These are phyloP conservation scores for Sextonia rubra DNA, from an alignment of 164 flowering plant species.

Conservation along the genomic window DNA sequence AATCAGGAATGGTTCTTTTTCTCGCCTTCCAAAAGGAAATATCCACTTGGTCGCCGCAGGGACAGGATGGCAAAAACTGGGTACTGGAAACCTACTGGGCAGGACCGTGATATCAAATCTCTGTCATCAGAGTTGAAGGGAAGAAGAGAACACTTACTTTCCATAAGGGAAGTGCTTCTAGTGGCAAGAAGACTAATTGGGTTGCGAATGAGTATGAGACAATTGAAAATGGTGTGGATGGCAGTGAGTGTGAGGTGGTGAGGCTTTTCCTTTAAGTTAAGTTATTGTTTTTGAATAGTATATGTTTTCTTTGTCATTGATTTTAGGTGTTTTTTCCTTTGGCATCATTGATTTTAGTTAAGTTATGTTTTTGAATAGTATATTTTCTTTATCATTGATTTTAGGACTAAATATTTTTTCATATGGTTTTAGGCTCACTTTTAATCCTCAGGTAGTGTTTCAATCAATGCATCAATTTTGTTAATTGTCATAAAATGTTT, in stretches of 20 bases:
- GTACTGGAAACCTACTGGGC: slow-evolving; percentile 19
- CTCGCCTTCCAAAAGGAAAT: slow-evolving; percentile 12
- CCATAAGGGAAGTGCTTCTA: slow-evolving; percentile 7
- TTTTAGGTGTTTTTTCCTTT: no score
- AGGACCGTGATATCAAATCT: slow-evolving; percentile 16
- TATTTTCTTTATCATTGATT: no score
- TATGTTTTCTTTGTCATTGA: no score
- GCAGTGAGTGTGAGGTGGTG: slow-evolving; percentile 41
- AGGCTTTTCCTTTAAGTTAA: background rate
- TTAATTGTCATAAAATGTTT: no score
- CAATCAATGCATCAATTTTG: no score
- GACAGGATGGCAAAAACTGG: slow-evolving; percentile 15
- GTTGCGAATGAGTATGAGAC: slow-evolving; percentile 8
- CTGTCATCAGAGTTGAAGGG: slow-evolving; percentile 1
- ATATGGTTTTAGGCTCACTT: no score
- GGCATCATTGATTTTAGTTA: no score
- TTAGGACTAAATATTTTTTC: no score
- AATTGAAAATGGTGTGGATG: background rate
- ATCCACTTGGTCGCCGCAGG: slow-evolving; percentile 31
- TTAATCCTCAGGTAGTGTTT: no score
- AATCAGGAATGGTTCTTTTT: slow-evolving; percentile 13
- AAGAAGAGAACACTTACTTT: slow-evolving; percentile 10
- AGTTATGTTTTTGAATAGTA: no score
- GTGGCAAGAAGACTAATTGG: slow-evolving; percentile 8
- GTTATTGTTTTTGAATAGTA: no score